These are phyloP conservation scores for Vanderwaltozyma yarrowii DNA, from an alignment of 805 yeast genomes.

Conservation along the genomic window DNA sequence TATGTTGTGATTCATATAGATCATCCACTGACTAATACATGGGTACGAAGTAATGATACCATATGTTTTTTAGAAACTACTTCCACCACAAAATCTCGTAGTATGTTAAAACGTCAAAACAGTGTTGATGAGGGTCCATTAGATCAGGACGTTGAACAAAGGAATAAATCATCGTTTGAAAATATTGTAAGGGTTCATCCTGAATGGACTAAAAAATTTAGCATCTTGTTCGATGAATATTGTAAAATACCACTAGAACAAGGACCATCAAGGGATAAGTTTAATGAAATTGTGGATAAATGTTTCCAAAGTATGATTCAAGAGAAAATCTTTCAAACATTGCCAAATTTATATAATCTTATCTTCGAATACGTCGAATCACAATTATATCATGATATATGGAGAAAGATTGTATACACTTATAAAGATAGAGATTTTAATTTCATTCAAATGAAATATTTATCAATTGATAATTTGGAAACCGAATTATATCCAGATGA, in stretches of 20 bases:
- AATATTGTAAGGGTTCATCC: background rate
- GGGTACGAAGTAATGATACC: conserved; percentile 15
- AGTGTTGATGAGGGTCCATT: background rate
- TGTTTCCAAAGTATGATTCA: background rate
- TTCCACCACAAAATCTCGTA: no score
- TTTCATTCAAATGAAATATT: conserved; percentile 17
- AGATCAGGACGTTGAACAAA: conserved; percentile 2
- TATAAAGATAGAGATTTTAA: conserved; percentile 14
- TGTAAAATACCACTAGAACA: conserved; percentile 29
- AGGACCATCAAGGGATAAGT: conserved; percentile 20
- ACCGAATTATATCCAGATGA: conserved; percentile 34
- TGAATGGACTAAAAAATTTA: conserved; percentile 27
- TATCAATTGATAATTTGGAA: conserved; percentile 37
- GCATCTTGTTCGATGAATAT: conserved; percentile 23
- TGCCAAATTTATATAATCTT: conserved; percentile 35
- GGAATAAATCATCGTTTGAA: conserved; percentile 7
- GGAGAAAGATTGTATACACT: conserved; percentile 38
- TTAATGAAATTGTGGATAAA: conserved; percentile 20
- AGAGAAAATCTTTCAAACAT: conserved; percentile 10
- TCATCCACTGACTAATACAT: conserved; percentile 40
- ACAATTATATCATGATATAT: conserved; percentile 54
- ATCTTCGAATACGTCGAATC: conserved; percentile 65
- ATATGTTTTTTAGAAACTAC: background rate
- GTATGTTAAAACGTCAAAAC: no score
- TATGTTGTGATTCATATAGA: conserved; percentile 52